Conservation (phyloP, 106 monocot genomes). For the Dendrobium huoshanense region DNA sequence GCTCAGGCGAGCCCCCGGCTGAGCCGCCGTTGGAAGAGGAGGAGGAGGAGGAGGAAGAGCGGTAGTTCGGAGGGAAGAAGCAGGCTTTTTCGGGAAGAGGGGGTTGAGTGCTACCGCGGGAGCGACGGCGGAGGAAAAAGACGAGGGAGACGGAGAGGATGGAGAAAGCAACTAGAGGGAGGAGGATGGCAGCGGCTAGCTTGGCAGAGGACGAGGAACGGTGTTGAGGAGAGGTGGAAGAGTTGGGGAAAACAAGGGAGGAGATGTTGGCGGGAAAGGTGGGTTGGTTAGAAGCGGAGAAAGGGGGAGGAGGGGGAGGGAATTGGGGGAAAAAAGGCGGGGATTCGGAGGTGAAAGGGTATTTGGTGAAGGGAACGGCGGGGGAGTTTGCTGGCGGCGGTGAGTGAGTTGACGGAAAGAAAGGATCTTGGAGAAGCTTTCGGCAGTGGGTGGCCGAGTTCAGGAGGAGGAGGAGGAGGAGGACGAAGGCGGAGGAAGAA, state of each 20-base stretch:
- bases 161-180: slow-evolving; percentile 10
- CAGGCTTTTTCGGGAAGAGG: not conserved
- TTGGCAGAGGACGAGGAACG: not conserved
- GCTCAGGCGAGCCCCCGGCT: slow-evolving; percentile 38
- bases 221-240: not conserved
- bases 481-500: not conserved
- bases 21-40: slow-evolving; percentile 1
- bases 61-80: slow-evolving; percentile 2
- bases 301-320: slow-evolving; percentile 7
- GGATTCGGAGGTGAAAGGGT: slow-evolving; percentile 7
- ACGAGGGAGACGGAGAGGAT: slow-evolving; percentile 15
- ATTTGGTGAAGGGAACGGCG: slow-evolving; percentile 5
- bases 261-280: slow-evolving; percentile 20
- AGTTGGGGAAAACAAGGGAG: slow-evolving; percentile 21
- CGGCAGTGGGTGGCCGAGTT: slow-evolving; percentile 3
- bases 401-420: slow-evolving; percentile 12
- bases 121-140: slow-evolving; percentile 15
- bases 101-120: not conserved
- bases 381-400: not conserved
- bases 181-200: slow-evolving; percentile 13
- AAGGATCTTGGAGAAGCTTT: slow-evolving; percentile 37
- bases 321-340: slow-evolving; percentile 8
- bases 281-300: slow-evolving; percentile 19
- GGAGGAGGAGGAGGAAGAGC: not conserved
- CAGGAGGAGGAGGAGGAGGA: not conserved